Evolutionary conservation across 495 filamentous ascomycete genomes (phyloP), one percentile per base, ranked within the genome.

Genomic region (Penicillium lividum): DNA sequence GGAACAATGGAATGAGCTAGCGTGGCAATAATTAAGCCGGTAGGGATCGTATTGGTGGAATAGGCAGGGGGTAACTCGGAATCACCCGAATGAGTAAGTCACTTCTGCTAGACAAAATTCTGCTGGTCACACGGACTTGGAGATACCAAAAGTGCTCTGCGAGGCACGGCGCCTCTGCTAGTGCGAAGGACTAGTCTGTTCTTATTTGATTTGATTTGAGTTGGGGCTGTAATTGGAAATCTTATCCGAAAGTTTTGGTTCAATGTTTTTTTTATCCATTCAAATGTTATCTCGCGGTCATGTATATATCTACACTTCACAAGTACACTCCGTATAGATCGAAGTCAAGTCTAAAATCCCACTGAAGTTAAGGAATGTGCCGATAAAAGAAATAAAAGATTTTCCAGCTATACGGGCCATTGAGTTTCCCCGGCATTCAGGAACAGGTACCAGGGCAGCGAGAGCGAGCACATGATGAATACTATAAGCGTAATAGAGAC

Each of bases 71-170:
- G n/a, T n/a, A 40, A 15, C 48, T 65, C 62, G 62, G 62, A 56
- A 57, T 67, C 56, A 43, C 67, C 67, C 40, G 44, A 67, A 58
- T 33, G 34, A 53, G 64, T 47, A 69, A 67, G 58, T 13, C 40
- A 51, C 6, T 22, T 53, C 18, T 28, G 13, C 45, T 45, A 30
- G 28, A 27, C 22, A 27, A 47, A 56, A 44, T 11, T 55, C 28
- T 57, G 53, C 33, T 54, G 57, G 57, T 64, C 57, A 64, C 57
- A 60, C 30, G 61, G 27, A 33, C 40, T 36, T 16, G n/a, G 25
- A 44, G n/a, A 42, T 13, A 38, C 18, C 22, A 34, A 22, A 1
- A 2, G 22, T 22, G 22, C 22, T 22, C 22, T 22, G 22, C 22
- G 22, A 22, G 22, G 22, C 22, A 22, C 27, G 27, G n/a, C 16